A percentile compares a stretch with the other conserved stretches of the same genome.
Evolutionary conservation across 1,139 yeast genomes (phyloP).

Genomic region (Dujonia santamariae): DNA sequence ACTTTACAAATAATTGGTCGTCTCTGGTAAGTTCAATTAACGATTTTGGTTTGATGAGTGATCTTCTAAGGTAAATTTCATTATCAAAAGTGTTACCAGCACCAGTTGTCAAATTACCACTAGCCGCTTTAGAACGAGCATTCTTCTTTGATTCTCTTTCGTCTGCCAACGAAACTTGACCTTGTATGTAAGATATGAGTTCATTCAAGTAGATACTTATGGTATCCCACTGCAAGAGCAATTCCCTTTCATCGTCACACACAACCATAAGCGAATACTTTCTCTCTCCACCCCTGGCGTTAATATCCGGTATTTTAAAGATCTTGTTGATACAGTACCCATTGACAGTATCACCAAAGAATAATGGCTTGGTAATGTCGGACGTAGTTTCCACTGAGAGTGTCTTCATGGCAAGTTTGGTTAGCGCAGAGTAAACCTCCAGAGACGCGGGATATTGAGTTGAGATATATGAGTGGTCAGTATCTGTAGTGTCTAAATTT

Average conservation of each 20-base stretch:
- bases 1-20: constrained; percentile 53
- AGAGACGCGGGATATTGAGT: constrained; percentile 65
- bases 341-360: constrained; percentile 64
- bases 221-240: constrained; percentile 58
- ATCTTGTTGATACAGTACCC: constrained; percentile 68
- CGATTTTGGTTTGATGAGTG: constrained; percentile 53
- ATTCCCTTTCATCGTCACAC: constrained; percentile 51
- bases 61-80: constrained; percentile 53
- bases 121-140: not conserved
- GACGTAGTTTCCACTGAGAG: constrained; percentile 72
- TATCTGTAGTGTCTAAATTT: constrained; percentile 16
- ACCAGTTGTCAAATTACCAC: constrained; percentile 12
- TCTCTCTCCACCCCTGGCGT: constrained; percentile 79
- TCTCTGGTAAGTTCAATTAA: constrained; percentile 61
- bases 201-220: constrained; percentile 49
- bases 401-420: constrained; percentile 61
- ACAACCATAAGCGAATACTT: constrained; percentile 66
- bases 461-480: constrained; percentile 8
- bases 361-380: constrained; percentile 63
- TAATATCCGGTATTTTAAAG: constrained; percentile 64
- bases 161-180: constrained; percentile 29
- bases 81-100: constrained; percentile 33
- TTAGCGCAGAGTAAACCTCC: constrained; percentile 48
- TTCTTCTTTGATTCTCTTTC: constrained; percentile 8
- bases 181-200: constrained; percentile 49